These are phyloP conservation scores for Starmerella vitae DNA, from an alignment of 805 yeast species.

Conservation along the genomic window DNA sequence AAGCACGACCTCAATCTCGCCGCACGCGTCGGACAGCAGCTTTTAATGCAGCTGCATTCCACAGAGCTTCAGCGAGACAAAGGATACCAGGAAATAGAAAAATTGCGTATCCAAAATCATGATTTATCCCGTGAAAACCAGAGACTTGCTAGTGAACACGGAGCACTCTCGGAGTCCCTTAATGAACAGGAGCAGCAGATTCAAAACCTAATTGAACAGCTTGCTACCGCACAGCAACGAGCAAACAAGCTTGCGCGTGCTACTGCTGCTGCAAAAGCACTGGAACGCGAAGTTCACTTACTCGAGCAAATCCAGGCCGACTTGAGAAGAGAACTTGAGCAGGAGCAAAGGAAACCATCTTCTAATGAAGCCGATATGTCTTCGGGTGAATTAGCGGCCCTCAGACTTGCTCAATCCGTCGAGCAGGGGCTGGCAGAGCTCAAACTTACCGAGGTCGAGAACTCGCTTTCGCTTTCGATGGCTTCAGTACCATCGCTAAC, in stretches of 20 bases:
- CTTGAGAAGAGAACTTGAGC: conserved; percentile 12
- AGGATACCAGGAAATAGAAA: conserved; percentile 9
- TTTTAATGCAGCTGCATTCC: conserved; percentile 18
- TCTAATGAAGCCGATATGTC: neutral
- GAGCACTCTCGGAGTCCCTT: conserved; percentile 11
- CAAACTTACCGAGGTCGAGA: neutral
- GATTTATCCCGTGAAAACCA: conserved; percentile 14
- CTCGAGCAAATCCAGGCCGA: conserved; percentile 16
- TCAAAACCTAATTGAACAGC: conserved; percentile 6
- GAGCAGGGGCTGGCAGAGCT: neutral
- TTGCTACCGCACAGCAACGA: conserved; percentile 11
- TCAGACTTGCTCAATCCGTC: neutral
- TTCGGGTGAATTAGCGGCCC: neutral
- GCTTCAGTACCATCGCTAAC: neutral
- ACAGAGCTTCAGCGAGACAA: conserved; percentile 13
- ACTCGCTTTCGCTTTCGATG: neutral
- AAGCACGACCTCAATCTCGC: conserved; percentile 20
- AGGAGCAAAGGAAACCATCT: too few relatives aligned
- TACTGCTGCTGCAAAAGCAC: conserved; percentile 13
- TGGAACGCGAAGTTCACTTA: conserved; percentile 19
- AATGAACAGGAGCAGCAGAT: conserved; percentile 15
- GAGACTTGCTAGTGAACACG: conserved; percentile 15
- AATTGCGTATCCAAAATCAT: conserved; percentile 8
- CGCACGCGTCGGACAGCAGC: conserved; percentile 21
- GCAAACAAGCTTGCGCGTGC: conserved; percentile 14